These are phyloP conservation scores for Juncus inflexus DNA, from an alignment of 176 grass and related monocot genomes.

Conservation along the genomic window DNA sequence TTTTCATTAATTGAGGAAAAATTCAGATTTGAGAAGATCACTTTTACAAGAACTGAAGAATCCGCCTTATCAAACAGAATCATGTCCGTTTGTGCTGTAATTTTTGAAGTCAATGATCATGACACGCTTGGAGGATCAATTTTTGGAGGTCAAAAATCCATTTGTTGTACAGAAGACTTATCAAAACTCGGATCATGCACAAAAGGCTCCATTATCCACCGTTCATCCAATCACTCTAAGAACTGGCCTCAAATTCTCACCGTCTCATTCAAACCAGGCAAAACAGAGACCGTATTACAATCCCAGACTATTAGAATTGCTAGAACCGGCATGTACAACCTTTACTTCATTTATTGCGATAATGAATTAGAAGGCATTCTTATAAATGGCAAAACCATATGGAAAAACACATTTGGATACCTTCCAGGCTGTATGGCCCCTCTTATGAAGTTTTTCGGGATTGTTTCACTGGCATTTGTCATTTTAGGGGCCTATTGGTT, in stretches of 20 bases:
- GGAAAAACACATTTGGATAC: conserved; percentile 73
- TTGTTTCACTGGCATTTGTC: conserved; percentile 65
- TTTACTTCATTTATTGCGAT: conserved; percentile 70
- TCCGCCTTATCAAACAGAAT: conserved; percentile 29
- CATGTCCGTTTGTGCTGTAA: conserved; percentile 36
- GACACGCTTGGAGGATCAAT: conserved; percentile 31
- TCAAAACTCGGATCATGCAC: conserved; percentile 40
- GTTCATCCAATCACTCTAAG: conserved; percentile 16
- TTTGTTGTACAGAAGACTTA: conserved; percentile 63
- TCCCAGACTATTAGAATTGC: conserved; percentile 50
- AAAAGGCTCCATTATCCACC: conserved; percentile 37
- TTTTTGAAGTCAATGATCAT: conserved; percentile 55
- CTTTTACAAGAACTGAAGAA: conserved; percentile 45
- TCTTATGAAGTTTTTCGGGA: conserved; percentile 60
- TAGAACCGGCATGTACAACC: conserved; percentile 74
- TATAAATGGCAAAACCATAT: conserved; percentile 57
- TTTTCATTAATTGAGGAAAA: neutral
- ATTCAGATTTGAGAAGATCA: conserved; percentile 70
- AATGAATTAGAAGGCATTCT: conserved; percentile 19
- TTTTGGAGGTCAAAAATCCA: conserved; percentile 30
- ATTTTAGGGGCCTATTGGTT: conserved; percentile 60
- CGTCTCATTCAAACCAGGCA: conserved; percentile 31
- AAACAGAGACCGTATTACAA: conserved; percentile 31
- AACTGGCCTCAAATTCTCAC: conserved; percentile 45
- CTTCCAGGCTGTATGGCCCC: conserved; percentile 77